Percentiles rank a stretch among this genome's conserved stretches.
phyloP scores from a whole-genome alignment of 2,329 filamentous ascomycete species.

The Ophiostoma himal-ulmi region DNA sequence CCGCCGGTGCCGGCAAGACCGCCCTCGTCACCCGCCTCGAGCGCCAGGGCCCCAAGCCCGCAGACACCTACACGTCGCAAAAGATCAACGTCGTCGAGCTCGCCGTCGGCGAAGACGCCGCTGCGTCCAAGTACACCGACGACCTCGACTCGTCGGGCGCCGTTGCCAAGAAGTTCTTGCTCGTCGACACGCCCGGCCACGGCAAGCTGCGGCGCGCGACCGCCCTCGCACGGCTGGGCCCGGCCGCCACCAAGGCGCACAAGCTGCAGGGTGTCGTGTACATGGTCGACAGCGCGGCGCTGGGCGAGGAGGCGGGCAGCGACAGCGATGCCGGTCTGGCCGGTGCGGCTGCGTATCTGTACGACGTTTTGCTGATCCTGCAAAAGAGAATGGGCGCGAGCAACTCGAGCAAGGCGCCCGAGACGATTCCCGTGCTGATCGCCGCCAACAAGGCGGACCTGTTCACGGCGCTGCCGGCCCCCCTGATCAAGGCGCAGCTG shows the following conservation, averaged over 20 bases:
- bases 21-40: conserved; percentile 71
- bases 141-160: conserved; percentile 52
- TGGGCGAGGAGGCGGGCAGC: conserved; percentile 41
- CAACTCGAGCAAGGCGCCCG: conserved; percentile 46
- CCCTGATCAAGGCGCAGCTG: conserved; percentile 65
- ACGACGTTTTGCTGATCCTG: conserved; percentile 77
- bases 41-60: conserved; percentile 42
- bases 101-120: conserved; percentile 45
- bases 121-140: conserved; percentile 41
- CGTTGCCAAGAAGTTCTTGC: conserved; percentile 62
- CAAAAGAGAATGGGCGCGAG: conserved; percentile 56
- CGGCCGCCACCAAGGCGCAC: conserved; percentile 23
- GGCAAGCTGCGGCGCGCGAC: conserved; percentile 79
- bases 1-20: conserved; percentile 81
- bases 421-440: conserved; percentile 67
- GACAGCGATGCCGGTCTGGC: conserved; percentile 51
- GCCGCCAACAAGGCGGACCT: conserved; percentile 95
- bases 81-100: conserved; percentile 48
- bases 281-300: conserved; percentile 74
- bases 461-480: conserved; percentile 81
- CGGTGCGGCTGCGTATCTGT: conserved; percentile 75
- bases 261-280: conserved; percentile 73
- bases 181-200: conserved; percentile 90
- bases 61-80: conserved; percentile 52
- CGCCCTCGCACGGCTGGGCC: conserved; percentile 49